Conservation (phyloP, 2,329 filamentous ascomycete genomes). For the Microsporum canis region DNA sequence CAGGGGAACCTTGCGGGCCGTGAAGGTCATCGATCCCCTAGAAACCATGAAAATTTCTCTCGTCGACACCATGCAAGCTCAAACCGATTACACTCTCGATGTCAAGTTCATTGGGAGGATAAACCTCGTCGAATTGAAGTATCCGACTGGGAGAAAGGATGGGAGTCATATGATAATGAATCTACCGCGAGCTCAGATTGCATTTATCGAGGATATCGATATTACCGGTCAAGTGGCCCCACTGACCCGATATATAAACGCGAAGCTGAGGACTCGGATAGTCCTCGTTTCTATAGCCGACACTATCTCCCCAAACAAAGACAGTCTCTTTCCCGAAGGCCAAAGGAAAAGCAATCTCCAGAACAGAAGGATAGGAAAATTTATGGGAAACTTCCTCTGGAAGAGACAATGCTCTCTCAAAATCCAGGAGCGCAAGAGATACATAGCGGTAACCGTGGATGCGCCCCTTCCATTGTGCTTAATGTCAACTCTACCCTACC, state of each 20-base stretch:
- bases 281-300: background rate
- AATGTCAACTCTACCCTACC: slow-evolving; percentile 11
- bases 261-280: background rate
- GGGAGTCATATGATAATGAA: background rate
- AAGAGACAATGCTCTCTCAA: background rate
- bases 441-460: background rate
- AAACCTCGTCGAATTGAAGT: background rate
- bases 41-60: background rate
- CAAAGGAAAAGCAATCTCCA: background rate
- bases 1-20: background rate
- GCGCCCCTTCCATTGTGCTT: slow-evolving; percentile 13
- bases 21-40: background rate
- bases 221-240: background rate
- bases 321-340: background rate
- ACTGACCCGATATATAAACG: background rate
- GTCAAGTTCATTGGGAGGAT: background rate
- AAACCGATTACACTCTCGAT: background rate
- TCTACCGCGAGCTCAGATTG: background rate
- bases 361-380: background rate
- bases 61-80: background rate
- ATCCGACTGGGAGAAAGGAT: background rate
- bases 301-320: background rate
- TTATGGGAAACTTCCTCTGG: background rate
- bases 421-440: background rate
- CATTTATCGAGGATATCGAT: background rate